Percentiles rank a stretch among this genome's conserved stretches.
These are phyloP conservation scores for Vicia faba DNA, from an alignment of 306 rosid genomes.

Conservation along the genomic window DNA sequence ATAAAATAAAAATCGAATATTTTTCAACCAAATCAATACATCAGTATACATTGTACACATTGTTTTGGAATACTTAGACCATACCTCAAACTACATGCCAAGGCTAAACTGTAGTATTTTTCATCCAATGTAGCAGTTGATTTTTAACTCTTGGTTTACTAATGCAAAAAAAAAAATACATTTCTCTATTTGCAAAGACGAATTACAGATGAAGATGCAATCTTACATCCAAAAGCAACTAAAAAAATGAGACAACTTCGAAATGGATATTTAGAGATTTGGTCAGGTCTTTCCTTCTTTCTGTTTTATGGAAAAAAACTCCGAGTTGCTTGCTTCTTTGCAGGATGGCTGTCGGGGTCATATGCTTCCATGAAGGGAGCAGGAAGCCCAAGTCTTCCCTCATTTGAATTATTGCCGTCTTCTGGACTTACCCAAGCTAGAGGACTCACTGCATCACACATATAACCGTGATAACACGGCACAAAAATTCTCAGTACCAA, in stretches of 20 bases:
- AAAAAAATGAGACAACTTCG: constrained; percentile 20
- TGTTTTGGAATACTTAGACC: constrained; percentile 17
- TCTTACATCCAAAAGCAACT: constrained; percentile 18
- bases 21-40: constrained; percentile 5
- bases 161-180: constrained; percentile 8
- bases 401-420: constrained; percentile 39
- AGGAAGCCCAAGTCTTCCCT: constrained; percentile 34
- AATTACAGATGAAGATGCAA: constrained; percentile 12
- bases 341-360: constrained; percentile 49
- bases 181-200: constrained; percentile 10
- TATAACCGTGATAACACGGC: constrained; percentile 22
- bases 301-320: constrained; percentile 28
- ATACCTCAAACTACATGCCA: constrained; percentile 31
- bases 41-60: constrained; percentile 11
- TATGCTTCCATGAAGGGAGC: constrained; percentile 35
- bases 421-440: constrained; percentile 61
- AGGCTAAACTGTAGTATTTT: not conserved
- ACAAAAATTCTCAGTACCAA: constrained; percentile 13
- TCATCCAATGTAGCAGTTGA: constrained; percentile 27
- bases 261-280: constrained; percentile 30
- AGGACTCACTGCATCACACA: constrained; percentile 60
- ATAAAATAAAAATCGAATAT: not conserved
- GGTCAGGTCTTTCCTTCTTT: constrained; percentile 31
- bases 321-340: constrained; percentile 60
- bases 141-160: constrained; percentile 10